These are phyloP conservation scores for Rugonectria rugulosa DNA, from an alignment of 2,329 filamentous ascomycete genomes.

Conservation along the genomic window DNA sequence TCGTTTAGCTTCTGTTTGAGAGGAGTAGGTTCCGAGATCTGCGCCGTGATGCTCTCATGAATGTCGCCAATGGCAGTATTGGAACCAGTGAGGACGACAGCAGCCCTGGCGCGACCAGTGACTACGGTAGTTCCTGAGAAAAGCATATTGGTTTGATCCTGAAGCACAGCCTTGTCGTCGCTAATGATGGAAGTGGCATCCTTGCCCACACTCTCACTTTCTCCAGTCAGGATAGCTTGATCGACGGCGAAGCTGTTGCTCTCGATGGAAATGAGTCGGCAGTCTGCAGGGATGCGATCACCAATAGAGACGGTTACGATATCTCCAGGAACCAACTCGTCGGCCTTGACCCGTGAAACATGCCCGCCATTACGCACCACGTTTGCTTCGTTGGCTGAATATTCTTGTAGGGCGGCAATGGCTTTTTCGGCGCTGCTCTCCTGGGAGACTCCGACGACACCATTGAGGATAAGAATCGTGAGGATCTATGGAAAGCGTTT, in stretches of 20 bases:
- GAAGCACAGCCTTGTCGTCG: conserved; percentile 88
- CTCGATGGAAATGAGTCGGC: conserved; percentile 85
- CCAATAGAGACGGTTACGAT: conserved; percentile 88
- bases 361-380: conserved; percentile 83
- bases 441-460: conserved; percentile 96
- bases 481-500: conserved; percentile 71
- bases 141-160: conserved; percentile 97
- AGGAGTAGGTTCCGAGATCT: conserved; percentile 97
- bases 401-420: conserved; percentile 97
- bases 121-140: conserved; percentile 99
- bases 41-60: conserved; percentile 96
- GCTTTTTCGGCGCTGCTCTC: conserved; percentile 99
- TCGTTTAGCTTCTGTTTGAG: conserved; percentile 99
- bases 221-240: conserved; percentile 95
- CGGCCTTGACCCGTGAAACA: conserved; percentile 86
- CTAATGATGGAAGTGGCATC: conserved; percentile 71
- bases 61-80: conserved; percentile 98
- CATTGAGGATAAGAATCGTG: conserved; percentile 95
- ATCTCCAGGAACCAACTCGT: conserved; percentile 95
- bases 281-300: conserved; percentile 94
- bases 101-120: conserved; percentile 87
- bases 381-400: conserved; percentile 97
- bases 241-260: conserved; percentile 98
- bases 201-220: conserved; percentile 96
- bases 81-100: conserved; percentile 89